These are phyloP conservation scores for Zea mays DNA, from an alignment of 176 grass and related monocot species.

Conservation along the genomic window Zm-B73-REFERENCE-NAM-5.0 NC_050102.1:150905501-150906000, in stretches of 20 bases:
- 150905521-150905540: not conserved
- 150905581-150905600: slow-evolving; percentile 4
- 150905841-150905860: slow-evolving; percentile 94
- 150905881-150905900: slow-evolving; percentile 82
- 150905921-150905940: slow-evolving; percentile 87
- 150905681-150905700: not conserved
- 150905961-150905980: slow-evolving; percentile 26
- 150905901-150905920: slow-evolving; percentile 97
- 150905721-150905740: slow-evolving; percentile 13
- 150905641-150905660: slow-evolving; percentile 5
- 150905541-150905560: slow-evolving; percentile 17
- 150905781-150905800: not conserved
- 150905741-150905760: not conserved
- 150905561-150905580: not conserved
- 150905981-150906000: not conserved
- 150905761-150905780: slow-evolving; percentile 14
- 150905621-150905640: not conserved
- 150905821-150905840: slow-evolving; percentile 88
- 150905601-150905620: not conserved
- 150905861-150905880: slow-evolving; percentile 83
- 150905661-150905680: not conserved
- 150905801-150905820: slow-evolving; percentile 11
- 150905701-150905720: slow-evolving; percentile 10
- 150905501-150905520: no score
- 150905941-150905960: slow-evolving; percentile 64